Evolutionary conservation across 2,329 filamentous ascomycete species (phyloP).

Genomic region (Kalmusia sp.): DNA sequence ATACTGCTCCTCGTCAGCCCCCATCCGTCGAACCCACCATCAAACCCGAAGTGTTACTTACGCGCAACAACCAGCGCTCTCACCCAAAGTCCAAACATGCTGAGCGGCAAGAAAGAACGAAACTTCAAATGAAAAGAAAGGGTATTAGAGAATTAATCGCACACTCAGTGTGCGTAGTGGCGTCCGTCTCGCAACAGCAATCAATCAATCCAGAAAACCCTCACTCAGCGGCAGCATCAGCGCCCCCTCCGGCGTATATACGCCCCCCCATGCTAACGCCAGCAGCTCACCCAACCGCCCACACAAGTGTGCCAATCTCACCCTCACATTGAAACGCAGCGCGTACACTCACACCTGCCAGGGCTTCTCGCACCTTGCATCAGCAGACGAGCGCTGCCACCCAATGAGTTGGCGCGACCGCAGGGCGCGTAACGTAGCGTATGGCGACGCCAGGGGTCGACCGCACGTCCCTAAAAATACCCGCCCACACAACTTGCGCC

Average conservation of each 20-base stretch:
- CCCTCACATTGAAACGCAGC: conserved; percentile 26
- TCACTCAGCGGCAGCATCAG: not conserved
- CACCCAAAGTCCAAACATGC: not conserved
- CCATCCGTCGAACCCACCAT: not conserved
- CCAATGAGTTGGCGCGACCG: conserved; percentile 8
- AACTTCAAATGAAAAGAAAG: not conserved
- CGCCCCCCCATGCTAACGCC: not conserved
- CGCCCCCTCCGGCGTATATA: not conserved
- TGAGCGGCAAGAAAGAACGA: no score
- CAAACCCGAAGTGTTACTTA: not conserved
- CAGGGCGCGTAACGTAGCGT: no score
- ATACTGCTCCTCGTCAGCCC: conserved; percentile 18
- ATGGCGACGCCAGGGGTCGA: no score
- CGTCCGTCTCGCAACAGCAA: no score
- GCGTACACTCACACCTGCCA: not conserved
- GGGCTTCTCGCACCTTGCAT: not conserved
- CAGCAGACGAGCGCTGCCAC: conserved; percentile 1
- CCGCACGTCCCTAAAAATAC: no score
- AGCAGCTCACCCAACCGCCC: not conserved
- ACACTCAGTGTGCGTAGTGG: no score
- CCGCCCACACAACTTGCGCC: not conserved
- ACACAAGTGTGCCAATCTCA: no score
- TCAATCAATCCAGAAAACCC: no score
- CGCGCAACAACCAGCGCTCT: not conserved
- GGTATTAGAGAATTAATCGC: no score